A percentile compares a stretch with the other conserved stretches of the same genome.
phyloP scores from a whole-genome alignment of 495 filamentous ascomycete species.

The Talaromyces trachyspermus region DNA sequence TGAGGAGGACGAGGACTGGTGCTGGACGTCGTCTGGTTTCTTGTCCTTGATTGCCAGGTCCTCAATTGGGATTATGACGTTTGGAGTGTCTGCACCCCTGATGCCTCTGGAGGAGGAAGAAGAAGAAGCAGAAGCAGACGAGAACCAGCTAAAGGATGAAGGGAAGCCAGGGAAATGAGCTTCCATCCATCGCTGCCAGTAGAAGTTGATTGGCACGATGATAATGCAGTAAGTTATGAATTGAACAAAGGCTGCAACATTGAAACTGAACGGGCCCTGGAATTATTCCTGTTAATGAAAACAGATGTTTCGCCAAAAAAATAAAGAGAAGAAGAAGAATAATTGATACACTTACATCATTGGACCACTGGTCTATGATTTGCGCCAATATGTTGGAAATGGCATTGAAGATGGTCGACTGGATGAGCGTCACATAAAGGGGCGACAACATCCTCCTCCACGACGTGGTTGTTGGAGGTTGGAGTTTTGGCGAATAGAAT shows the following conservation, averaged over 20 bases:
- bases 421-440: constrained; percentile 58
- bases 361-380: constrained; percentile 59
- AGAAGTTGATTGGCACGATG: constrained; percentile 76
- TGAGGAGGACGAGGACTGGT: constrained; percentile 15
- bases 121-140: constrained; percentile 40
- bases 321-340: no score
- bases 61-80: constrained; percentile 28
- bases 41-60: constrained; percentile 29
- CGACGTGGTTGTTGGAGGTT: no score
- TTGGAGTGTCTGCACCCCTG: constrained; percentile 24
- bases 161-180: constrained; percentile 42
- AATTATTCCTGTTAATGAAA: constrained; percentile 7
- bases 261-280: constrained; percentile 38
- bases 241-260: constrained; percentile 60
- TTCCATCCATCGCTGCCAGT: constrained; percentile 69
- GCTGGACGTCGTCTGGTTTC: constrained; percentile 45
- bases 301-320: no score
- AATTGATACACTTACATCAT: no score
- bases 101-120: constrained; percentile 13
- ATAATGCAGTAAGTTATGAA: constrained; percentile 71
- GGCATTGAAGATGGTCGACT: constrained; percentile 61
- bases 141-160: constrained; percentile 34
- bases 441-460: constrained; percentile 34
- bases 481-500: no score
- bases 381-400: constrained; percentile 82